phyloP scores from a whole-genome alignment of 78 protist genomes.

The Protostelium mycophagum region DNA sequence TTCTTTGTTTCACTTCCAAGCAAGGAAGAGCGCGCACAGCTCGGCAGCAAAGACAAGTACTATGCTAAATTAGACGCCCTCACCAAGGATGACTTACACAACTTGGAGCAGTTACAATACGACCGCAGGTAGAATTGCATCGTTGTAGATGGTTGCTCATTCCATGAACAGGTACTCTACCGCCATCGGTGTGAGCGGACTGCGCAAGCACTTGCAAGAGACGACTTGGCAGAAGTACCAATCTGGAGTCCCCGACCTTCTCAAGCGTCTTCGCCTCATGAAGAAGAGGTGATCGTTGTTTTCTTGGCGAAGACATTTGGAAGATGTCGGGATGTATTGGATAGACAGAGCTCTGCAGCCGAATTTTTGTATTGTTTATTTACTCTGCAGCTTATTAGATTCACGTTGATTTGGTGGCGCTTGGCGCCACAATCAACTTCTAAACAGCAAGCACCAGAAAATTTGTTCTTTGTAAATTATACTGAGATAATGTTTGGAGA shows the following conservation, averaged over 20 bases:
- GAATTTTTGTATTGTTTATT: too few relatives aligned
- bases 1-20: constrained; percentile 55
- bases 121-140: constrained; percentile 15
- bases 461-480: neutral
- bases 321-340: neutral
- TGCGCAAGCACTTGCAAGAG: constrained; percentile 35
- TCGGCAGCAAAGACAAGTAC: constrained; percentile 4
- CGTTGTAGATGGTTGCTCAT: neutral
- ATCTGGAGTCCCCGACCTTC: constrained; percentile 48
- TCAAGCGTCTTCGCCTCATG: constrained; percentile 42
- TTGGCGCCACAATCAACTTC: neutral
- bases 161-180: constrained; percentile 37
- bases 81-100: constrained; percentile 14
- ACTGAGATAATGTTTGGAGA: neutral
- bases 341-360: too few relatives aligned
- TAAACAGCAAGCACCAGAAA: neutral
- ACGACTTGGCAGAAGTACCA: constrained; percentile 46
- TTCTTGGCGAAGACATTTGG: neutral
- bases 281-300: constrained; percentile 6
- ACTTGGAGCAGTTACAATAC: constrained; percentile 52
- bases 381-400: too few relatives aligned
- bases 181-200: constrained; percentile 30
- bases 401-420: neutral
- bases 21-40: constrained; percentile 4
- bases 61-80: neutral